phyloP scores from a whole-genome alignment of 257 asterid genomes.

The Ehretia macrophylla region DNA sequence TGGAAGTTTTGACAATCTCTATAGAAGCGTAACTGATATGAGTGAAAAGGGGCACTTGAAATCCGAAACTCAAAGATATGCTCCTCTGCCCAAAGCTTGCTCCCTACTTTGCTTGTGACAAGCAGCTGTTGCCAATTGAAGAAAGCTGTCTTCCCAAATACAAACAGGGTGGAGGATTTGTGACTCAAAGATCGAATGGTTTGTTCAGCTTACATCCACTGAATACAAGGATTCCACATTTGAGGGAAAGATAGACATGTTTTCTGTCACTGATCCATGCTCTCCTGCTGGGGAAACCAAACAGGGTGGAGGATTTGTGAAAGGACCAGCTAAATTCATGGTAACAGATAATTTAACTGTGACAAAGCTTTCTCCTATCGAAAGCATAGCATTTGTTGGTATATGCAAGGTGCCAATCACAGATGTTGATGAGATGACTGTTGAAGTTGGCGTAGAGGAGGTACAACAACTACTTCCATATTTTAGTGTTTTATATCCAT shows the following conservation, averaged over 20 bases:
- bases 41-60: no score
- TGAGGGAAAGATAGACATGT: background rate
- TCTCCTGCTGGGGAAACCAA: background rate
- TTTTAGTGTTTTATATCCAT: background rate
- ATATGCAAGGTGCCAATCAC: background rate
- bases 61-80: no score
- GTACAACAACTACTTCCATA: background rate
- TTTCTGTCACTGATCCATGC: background rate
- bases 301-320: background rate
- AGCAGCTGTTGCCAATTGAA: conserved; percentile 7
- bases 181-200: background rate
- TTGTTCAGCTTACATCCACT: background rate
- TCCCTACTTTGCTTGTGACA: conserved; percentile 5
- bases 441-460: no score
- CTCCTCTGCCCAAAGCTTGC: no score
- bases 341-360: conserved; percentile 6
- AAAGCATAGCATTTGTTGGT: background rate
- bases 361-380: conserved; percentile 4
- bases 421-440: background rate
- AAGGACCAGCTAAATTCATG: conserved; percentile 6
- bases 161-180: background rate
- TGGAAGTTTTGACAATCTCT: no score
- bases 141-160: conserved; percentile 1
- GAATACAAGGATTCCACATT: background rate
- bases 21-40: no score